Evolutionary conservation across 1,284 basidiomycete species (phyloP).

Genomic region (Ustilago vetiveriae): DNA sequence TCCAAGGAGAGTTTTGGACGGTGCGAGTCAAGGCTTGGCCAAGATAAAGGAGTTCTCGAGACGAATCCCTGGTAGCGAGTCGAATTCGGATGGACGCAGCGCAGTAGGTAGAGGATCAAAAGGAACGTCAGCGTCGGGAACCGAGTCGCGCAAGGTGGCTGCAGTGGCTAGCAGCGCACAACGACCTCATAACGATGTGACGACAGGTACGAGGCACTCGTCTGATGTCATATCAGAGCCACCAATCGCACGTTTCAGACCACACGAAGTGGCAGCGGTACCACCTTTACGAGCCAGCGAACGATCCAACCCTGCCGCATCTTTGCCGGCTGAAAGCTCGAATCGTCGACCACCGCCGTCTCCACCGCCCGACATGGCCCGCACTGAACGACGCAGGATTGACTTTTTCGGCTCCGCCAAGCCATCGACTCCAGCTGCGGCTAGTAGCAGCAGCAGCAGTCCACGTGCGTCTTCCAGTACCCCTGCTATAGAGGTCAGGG

Average conservation of each 20-base stretch:
- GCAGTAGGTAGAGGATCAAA: not conserved
- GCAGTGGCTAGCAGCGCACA: not conserved
- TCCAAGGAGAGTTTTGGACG: constrained; percentile 24
- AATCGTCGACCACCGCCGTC: constrained; percentile 3
- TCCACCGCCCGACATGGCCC: constrained; percentile 28
- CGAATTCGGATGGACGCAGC: not conserved
- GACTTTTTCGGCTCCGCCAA: constrained; percentile 33
- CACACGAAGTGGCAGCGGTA: constrained; percentile 30
- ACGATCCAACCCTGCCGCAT: not conserved
- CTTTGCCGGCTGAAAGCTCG: not conserved
- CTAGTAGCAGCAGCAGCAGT: constrained; percentile 17
- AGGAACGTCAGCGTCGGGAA: not conserved
- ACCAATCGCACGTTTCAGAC: constrained; percentile 7
- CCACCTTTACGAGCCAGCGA: constrained; percentile 2
- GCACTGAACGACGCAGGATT: constrained; percentile 20
- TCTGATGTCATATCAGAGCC: not conserved
- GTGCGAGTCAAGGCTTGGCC: constrained; percentile 21
- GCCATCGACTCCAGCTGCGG: not conserved
- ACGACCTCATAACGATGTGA: not conserved
- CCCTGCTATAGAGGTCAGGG: not conserved
- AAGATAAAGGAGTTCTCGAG: constrained; percentile 21
- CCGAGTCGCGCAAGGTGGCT: not conserved
- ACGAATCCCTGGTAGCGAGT: constrained; percentile 5
- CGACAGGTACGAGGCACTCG: not conserved
- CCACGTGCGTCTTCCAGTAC: not conserved